Conservation (phyloP, 2,329 filamentous ascomycete species). For the Monosporascus sp. region DNA sequence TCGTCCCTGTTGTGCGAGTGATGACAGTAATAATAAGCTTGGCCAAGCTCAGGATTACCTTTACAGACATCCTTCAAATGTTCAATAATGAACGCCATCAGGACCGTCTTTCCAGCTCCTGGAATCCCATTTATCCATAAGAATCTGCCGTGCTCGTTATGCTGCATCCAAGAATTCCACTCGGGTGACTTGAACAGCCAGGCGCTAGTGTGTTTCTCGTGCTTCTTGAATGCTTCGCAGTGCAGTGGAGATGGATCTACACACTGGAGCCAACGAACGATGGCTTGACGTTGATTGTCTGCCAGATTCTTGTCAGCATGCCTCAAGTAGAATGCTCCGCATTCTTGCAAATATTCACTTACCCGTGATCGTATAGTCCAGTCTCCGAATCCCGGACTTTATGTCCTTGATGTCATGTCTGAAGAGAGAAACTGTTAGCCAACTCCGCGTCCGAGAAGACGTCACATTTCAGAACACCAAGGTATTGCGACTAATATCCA, state of each 20-base stretch:
- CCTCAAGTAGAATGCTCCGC: not conserved
- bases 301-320: not conserved
- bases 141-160: not conserved
- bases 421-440: not conserved
- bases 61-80: not conserved
- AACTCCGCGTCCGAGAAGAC: no score
- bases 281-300: not conserved
- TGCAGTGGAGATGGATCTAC: conserved; percentile 1
- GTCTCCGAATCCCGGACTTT: not conserved
- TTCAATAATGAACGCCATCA: conserved; percentile 9
- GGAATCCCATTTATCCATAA: conserved; percentile 13
- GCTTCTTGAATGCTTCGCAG: not conserved
- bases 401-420: conserved; percentile 3
- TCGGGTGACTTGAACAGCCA: not conserved
- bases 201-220: conserved; percentile 1
- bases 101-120: conserved; percentile 12
- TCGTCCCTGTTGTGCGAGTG: conserved; percentile 12
- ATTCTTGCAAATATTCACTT: not conserved
- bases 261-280: not conserved
- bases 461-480: no score
- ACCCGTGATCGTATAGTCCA: not conserved
- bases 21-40: conserved; percentile 18
- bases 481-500: not conserved
- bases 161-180: not conserved
- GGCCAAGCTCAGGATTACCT: not conserved